These are phyloP conservation scores for Erigeron canadensis DNA, from an alignment of 129 eudicot genomes.

Conservation along the genomic window DNA sequence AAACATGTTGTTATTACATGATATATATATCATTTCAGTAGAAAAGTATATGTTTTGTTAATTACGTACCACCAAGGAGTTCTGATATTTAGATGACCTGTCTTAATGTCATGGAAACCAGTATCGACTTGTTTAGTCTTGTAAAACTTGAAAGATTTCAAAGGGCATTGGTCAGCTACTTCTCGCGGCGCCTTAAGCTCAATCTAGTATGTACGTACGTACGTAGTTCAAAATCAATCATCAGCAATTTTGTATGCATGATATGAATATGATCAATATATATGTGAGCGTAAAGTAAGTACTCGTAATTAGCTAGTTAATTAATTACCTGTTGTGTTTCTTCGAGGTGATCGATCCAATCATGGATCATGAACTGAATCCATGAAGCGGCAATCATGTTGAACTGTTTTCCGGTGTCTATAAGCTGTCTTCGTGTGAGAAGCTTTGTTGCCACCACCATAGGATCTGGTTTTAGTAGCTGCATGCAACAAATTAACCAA, in stretches of 20 bases:
- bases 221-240: background rate
- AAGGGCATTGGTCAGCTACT: conserved; percentile 61
- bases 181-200: conserved; percentile 57
- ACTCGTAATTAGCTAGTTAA: no score
- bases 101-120: conserved; percentile 42
- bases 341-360: conserved; percentile 72
- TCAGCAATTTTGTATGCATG: no score
- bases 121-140: conserved; percentile 51
- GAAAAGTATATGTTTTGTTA: no score
- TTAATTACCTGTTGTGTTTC: conserved; percentile 47
- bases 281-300: no score
- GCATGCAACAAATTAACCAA: conserved; percentile 32
- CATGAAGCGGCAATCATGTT: conserved; percentile 69
- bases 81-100: conserved; percentile 52
- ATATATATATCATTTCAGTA: no score
- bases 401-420: conserved; percentile 66
- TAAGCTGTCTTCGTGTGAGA: conserved; percentile 45
- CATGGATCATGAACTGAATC: conserved; percentile 75
- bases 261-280: no score
- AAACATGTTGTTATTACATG: no score
- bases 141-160: conserved; percentile 54
- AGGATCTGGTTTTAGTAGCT: conserved; percentile 64
- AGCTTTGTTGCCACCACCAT: conserved; percentile 78
- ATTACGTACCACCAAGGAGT: conserved; percentile 79
- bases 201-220: no score